Conservation (phyloP, 1,284 basidiomycete species). For the Boletus smithii region DNA sequence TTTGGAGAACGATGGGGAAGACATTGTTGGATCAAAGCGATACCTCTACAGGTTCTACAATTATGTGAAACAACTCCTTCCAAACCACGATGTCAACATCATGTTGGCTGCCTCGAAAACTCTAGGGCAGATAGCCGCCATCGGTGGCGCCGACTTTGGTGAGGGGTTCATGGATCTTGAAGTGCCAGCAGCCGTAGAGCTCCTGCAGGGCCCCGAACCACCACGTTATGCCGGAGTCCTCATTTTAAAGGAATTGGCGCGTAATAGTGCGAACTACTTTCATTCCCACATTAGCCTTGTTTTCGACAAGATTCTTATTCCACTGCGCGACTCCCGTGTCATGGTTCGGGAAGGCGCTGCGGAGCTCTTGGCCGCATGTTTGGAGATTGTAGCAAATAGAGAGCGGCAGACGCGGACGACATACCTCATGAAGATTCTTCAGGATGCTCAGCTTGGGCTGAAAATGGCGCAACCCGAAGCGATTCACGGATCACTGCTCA, state of each 20-base stretch:
- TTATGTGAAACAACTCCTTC: constrained; percentile 84
- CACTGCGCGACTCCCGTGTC: constrained; percentile 79
- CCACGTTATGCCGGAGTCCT: constrained; percentile 83
- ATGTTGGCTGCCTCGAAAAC: constrained; percentile 89
- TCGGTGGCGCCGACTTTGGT: constrained; percentile 78
- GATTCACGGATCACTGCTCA: constrained; percentile 91
- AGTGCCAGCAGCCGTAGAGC: constrained; percentile 76
- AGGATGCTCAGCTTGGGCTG: constrained; percentile 86
- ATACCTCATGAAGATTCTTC: constrained; percentile 76
- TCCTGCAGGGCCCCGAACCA: constrained; percentile 73
- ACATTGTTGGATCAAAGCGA: constrained; percentile 70
- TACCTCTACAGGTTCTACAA: constrained; percentile 88
- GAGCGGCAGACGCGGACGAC: constrained; percentile 67
- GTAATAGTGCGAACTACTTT: constrained; percentile 82
- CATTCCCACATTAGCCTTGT: constrained; percentile 83
- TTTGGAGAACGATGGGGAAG: constrained; percentile 68
- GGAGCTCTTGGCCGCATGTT: constrained; percentile 83
- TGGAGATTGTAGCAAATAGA: constrained; percentile 78
- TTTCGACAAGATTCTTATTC: constrained; percentile 88
- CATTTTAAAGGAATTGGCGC: constrained; percentile 87
- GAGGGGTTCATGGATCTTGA: constrained; percentile 87
- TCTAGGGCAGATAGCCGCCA: constrained; percentile 76
- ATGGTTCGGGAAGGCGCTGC: constrained; percentile 90
- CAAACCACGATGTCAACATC: constrained; percentile 80
- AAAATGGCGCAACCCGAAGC: constrained; percentile 80